Base-by-base conservation (phyloP, 768 basidiomycete species). In the Russula olivacea region DNA sequence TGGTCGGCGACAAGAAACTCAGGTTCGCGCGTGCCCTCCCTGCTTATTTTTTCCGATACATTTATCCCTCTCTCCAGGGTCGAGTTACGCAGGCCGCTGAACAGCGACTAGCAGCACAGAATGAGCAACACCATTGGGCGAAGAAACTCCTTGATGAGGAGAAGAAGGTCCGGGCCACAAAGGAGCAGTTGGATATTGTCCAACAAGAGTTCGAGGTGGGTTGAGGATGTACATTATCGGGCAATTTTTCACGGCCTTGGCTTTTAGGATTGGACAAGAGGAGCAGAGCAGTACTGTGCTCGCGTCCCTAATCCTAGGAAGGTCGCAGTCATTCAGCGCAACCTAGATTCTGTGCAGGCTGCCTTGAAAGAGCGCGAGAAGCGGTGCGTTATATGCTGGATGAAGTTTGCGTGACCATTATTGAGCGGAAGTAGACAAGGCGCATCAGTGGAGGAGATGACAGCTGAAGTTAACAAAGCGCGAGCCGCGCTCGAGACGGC, bases 381-480 rank as follows among this genome's bases (percentile, higher is more conserved):
- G 68, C 78, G 74, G 90, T 87, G 65, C 12, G 78, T 70, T 38
- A 32, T 3, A 25, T 28, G 21, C 45, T 41, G 15, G 66, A 69
- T 15, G 25, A 52, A 34, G 40, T 40, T 56, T 17, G 25, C 25
- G 1, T 48, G 9, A 56, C 68, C 30, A 61, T 62, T 63, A 61
- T 62, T 63, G 32, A 34, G 19, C 43, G 4, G 32, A 41, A 5
- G 10, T 59, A 91, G 88, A 45, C 85, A 91, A 57, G 91, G 92
- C 9, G 85, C 86, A 0, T 81, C 84, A 2, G 81, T 92, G 6
- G 91, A 91, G 57, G 85, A 92, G 55, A 83, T 96, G 79, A 81
- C 86, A 0, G 76, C 79, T 14, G 84, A 90, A 68, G 78, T 93
- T 23, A 85, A 86, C 71, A 83, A 80, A 61, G 83, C 87, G 12